phyloP scores from a whole-genome alignment of 345 rosid species.

The Citrus inodora region DNA sequence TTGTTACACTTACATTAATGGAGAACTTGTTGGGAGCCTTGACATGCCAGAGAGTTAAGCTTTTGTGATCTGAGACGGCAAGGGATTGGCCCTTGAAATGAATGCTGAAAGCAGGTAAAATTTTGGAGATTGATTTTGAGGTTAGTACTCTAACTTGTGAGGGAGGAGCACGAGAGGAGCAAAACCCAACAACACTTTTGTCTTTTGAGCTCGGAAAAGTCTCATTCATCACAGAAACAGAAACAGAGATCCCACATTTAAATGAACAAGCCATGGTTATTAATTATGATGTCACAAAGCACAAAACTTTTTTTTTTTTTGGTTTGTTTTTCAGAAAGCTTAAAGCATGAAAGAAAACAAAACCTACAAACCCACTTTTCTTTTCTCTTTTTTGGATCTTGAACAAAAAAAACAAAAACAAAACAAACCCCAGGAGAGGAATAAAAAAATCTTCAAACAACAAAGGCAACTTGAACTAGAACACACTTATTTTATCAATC shows the following conservation, averaged over 20 bases:
- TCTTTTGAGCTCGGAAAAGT: slow-evolving; percentile 14
- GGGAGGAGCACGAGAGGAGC: slow-evolving; percentile 18
- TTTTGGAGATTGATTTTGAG: slow-evolving; percentile 27
- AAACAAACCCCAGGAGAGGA: no score
- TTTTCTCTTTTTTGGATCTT: slow-evolving; percentile 4
- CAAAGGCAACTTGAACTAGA: neutral
- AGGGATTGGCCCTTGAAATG: slow-evolving; percentile 37
- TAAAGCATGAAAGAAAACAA: neutral
- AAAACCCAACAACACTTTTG: slow-evolving; percentile 19
- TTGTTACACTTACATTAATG: slow-evolving; percentile 35
- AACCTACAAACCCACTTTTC: neutral
- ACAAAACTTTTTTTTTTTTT: neutral
- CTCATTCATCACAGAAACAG: slow-evolving; percentile 25
- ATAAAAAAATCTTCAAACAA: neutral
- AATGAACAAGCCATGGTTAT: slow-evolving; percentile 32
- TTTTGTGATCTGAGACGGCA: slow-evolving; percentile 28
- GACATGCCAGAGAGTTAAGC: slow-evolving; percentile 22
- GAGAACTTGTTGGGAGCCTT: slow-evolving; percentile 25
- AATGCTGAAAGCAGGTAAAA: slow-evolving; percentile 23
- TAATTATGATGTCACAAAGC: neutral
- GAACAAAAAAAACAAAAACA: neutral
- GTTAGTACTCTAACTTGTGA: slow-evolving; percentile 19
- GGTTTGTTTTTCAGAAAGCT: neutral
- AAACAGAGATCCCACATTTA: slow-evolving; percentile 12
- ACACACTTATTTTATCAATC: slow-evolving; percentile 17